Evolutionary conservation across 495 filamentous ascomycete genomes (phyloP), one percentile per base, ranked within the genome.

Genomic region (Aspergillus affinis): DNA sequence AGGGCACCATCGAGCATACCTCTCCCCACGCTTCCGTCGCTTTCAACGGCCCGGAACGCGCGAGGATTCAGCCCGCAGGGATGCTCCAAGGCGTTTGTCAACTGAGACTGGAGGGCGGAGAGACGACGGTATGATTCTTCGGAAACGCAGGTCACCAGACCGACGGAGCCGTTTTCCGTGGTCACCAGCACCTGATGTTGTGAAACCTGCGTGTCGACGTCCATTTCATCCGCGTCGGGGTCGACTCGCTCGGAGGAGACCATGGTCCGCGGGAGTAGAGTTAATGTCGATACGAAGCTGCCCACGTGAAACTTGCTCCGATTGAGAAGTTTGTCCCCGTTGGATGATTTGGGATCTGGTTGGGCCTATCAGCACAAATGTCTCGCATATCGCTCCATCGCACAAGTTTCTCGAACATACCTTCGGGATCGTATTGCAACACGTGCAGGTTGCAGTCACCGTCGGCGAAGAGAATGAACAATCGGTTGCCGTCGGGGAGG

Each of bases 351-450:
- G 13, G 95, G 94, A 72, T 98, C 93, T 96, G 61, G 57, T 48
- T 56, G 55, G 60, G 55, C 32, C 46, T n/a, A 21, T 52, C 44
- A 32, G 19, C 12, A 15, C 4, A 27, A 53, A 27, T 19, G 50
- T n/a, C 48, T 30, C 27, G 9, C 23, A 27, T 27, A 23, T 20
- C 27, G 27, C 21, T 23, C 18, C 15, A 49, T 20, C 7, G 44
- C 3, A 1, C 1, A n/a, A 17, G 18, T 49, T 18, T 8, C 21
- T 4, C 13, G 50, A 54, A 55, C 81, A 64, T 75, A 87, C 86
- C 82, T 68, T 98, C 95, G 10, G 94, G 95, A 69, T 98, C 92
- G 69, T 93, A 99, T 73, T 98, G 91, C 51, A 97, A 69, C 6
- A 97, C 79, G 67, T 96, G 91, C 44, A 99, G 72, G 67, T 91